phyloP scores from a whole-genome alignment of 768 basidiomycete species.

The Lenzites betulinus region DNA sequence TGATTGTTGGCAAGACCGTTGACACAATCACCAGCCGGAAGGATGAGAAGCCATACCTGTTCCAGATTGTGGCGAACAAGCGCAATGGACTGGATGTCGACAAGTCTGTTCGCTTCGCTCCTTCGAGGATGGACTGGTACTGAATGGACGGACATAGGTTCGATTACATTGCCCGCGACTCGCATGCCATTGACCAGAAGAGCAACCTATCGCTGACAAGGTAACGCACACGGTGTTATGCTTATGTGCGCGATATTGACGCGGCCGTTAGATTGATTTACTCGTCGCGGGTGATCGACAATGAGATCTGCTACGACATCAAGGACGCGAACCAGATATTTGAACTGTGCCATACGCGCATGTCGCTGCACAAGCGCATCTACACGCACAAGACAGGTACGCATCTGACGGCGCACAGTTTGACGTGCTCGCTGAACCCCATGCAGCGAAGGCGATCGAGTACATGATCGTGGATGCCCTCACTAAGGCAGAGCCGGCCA shows the following conservation, averaged over 20 bases:
- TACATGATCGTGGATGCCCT: conserved; percentile 85
- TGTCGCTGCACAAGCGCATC: conserved; percentile 80
- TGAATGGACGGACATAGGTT: conserved; percentile 46
- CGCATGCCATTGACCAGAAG: conserved; percentile 67
- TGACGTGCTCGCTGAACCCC: background rate
- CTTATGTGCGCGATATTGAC: background rate
- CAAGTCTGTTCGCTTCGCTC: conserved; percentile 48
- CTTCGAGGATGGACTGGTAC: no score
- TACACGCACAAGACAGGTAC: conserved; percentile 79
- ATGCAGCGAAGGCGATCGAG: conserved; percentile 74
- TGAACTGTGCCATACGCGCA: conserved; percentile 72
- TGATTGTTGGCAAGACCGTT: no score
- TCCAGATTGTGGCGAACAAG: conserved; percentile 84
- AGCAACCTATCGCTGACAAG: conserved; percentile 53
- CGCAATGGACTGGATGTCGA: conserved; percentile 85
- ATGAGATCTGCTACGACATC: conserved; percentile 79
- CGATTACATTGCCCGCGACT: conserved; percentile 81
- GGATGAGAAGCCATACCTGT: conserved; percentile 68
- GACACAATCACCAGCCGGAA: conserved; percentile 3
- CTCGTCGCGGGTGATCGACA: conserved; percentile 72
- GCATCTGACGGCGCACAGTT: background rate
- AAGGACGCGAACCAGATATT: conserved; percentile 80
- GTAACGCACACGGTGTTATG: conserved; percentile 18
- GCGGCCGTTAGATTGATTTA: conserved; percentile 55
- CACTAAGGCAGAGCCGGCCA: conserved; percentile 61